A percentile compares a stretch with the other conserved stretches of the same genome.
Conservation (phyloP, 805 yeast genomes). For the Debaryomyces castellii region DNA sequence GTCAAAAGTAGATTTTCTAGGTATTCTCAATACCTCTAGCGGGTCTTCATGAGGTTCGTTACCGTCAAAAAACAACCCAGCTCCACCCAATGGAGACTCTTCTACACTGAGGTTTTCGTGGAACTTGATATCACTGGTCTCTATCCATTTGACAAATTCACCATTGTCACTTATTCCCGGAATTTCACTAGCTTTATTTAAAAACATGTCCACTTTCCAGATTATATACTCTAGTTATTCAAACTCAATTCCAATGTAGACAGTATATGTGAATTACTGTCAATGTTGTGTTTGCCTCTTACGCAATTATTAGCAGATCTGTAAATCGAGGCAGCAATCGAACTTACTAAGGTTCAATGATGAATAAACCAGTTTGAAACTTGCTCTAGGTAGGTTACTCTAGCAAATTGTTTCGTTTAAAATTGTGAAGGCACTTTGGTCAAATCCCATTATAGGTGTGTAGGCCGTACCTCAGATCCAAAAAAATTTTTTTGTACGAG, state of each 20-base stretch:
- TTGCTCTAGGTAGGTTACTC: no score
- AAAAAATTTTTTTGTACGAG: neutral
- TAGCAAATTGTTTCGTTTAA: no score
- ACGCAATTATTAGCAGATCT: no score
- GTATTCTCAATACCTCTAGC: conserved; percentile 20
- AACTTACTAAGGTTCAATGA: no score
- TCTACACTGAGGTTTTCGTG: conserved; percentile 17
- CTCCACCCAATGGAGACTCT: conserved; percentile 28
- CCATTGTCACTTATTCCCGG: neutral
- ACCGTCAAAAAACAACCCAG: conserved; percentile 23
- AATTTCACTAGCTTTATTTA: neutral
- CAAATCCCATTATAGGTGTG: neutral
- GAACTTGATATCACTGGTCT: conserved; percentile 10
- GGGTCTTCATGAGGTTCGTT: conserved; percentile 5
- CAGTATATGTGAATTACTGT: no score
- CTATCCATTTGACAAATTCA: conserved; percentile 10
- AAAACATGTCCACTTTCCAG: neutral
- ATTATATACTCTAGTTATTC: no score
- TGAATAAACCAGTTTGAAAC: no score
- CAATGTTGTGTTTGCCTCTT: no score
- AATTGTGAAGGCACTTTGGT: no score
- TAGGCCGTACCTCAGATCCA: neutral
- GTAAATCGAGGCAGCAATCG: no score
- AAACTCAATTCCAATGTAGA: no score
- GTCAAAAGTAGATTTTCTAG: conserved; percentile 17